phyloP scores from a whole-genome alignment of 2,329 filamentous ascomycete species.

The Huntiella abstrusa region DNA sequence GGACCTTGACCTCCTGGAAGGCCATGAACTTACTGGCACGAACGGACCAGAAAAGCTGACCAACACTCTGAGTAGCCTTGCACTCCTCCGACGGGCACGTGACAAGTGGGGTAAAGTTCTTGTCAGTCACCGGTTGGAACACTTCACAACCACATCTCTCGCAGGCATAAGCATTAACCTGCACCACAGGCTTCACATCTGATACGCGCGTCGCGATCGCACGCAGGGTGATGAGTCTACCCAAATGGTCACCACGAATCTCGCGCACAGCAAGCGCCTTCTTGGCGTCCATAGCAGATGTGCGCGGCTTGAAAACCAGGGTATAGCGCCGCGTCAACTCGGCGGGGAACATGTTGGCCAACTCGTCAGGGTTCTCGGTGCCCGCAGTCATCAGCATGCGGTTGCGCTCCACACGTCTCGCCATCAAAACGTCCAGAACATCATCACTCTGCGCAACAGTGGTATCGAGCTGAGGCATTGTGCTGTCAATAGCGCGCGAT shows the following conservation, averaged over 20 bases:
- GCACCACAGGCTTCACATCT: slow-evolving; percentile 93
- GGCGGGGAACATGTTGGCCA: slow-evolving; percentile 69
- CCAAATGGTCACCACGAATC: slow-evolving; percentile 81
- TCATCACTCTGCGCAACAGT: slow-evolving; percentile 90
- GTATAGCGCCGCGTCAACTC: slow-evolving; percentile 88
- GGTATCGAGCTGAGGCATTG: slow-evolving; percentile 58
- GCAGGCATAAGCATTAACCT: slow-evolving; percentile 94
- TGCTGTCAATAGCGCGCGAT: slow-evolving; percentile 69
- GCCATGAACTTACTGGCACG: slow-evolving; percentile 90
- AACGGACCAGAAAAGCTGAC: slow-evolving; percentile 85
- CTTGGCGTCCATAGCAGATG: slow-evolving; percentile 43
- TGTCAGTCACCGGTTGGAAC: slow-evolving; percentile 85
- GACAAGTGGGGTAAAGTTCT: slow-evolving; percentile 72
- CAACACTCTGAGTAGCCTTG: slow-evolving; percentile 75
- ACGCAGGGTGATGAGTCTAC: slow-evolving; percentile 79
- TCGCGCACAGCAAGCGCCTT: slow-evolving; percentile 76
- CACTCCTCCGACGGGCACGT: slow-evolving; percentile 85
- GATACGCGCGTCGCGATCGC: slow-evolving; percentile 91
- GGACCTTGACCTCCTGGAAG: slow-evolving; percentile 96
- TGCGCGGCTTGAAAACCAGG: slow-evolving; percentile 83
- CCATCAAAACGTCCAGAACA: slow-evolving; percentile 91
- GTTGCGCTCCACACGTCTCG: slow-evolving; percentile 72
- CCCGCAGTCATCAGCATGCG: slow-evolving; percentile 51
- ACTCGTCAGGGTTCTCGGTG: slow-evolving; percentile 44
- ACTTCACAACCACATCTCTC: slow-evolving; percentile 93